Base-by-base conservation (phyloP, 768 basidiomycete genomes). In the Phaffia australis region DNA sequence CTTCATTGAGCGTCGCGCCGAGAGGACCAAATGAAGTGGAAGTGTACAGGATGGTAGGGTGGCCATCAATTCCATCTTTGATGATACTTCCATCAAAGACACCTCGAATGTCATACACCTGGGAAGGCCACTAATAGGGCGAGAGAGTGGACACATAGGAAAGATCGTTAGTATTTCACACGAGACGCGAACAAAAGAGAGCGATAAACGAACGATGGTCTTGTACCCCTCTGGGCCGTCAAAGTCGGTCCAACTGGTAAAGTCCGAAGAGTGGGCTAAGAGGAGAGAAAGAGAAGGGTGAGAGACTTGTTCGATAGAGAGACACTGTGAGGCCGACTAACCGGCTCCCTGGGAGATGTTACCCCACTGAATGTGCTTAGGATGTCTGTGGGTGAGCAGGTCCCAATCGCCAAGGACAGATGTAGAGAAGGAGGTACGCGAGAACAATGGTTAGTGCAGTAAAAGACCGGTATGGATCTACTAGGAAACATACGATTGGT, bases 41-140 rank as follows among this genome's bases (percentile, higher is more conserved):
- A 27, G 71, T 70, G 63, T 71, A 71, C 47, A 70, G 60, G 48
- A 67, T 70, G 15, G 66, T 63, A 3, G 71, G 71, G 35, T 69
- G 55, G 0, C 72, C 72, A 16, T 69, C 47, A 60, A 46, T 58
- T 2, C 72, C 72, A 21, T 69, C 42, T 60, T 63, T 60, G 55
- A 72, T 69, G 27, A 71, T 70, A 0, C 64, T 60, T 25, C 70
- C 71, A 32, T 72, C 72, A 47, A 71, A 71, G 5, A 72, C 70
- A 23, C 70, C 70, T 5, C 70, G 70, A 48, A 71, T 71, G 51
- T 71, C 71, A 68, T 71, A 71, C n/a, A 70, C 50, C 29, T 66
- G 32, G n/a, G 62, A 64, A n/a, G 71, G 71, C 56, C 63, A 69
- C 71, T 71, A 52, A 18, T 21, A 48, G 6, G 29, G 47, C 25